Evolutionary conservation across 805 yeast genomes (phyloP).

Genomic region (Teunomyces cretensis): DNA sequence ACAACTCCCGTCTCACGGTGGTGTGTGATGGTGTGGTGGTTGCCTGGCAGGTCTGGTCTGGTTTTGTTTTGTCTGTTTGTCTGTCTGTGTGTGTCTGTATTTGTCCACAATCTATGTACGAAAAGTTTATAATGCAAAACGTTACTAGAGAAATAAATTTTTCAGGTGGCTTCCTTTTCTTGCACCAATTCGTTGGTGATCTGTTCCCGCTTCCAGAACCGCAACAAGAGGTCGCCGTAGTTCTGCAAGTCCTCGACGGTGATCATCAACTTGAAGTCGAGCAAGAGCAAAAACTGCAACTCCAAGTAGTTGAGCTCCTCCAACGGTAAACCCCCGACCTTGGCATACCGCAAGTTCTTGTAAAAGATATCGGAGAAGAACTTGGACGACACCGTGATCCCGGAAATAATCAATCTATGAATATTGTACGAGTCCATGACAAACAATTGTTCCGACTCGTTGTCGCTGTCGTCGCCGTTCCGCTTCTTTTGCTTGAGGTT

Average conservation of each 20-base stretch:
- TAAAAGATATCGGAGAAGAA: conserved; percentile 93
- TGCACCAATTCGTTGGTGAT: conserved; percentile 35
- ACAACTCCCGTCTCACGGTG: no score
- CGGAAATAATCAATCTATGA: conserved; percentile 90
- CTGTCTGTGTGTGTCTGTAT: no score
- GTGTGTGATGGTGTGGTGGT: no score
- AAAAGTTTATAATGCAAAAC: conserved; percentile 1
- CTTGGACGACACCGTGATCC: conserved; percentile 92
- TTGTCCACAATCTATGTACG: background rate
- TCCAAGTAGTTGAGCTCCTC: conserved; percentile 93
- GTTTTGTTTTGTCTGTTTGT: no score
- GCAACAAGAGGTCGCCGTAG: conserved; percentile 81
- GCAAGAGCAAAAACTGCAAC: conserved; percentile 76
- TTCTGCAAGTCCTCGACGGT: conserved; percentile 87
- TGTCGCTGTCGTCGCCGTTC: conserved; percentile 18
- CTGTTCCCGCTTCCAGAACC: conserved; percentile 81
- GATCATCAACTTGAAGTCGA: conserved; percentile 85
- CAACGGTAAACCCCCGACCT: conserved; percentile 91
- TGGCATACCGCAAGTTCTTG: conserved; percentile 91
- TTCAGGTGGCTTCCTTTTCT: background rate
- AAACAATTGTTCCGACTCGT: conserved; percentile 56
- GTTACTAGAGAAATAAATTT: conserved; percentile 3
- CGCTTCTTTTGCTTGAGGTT: conserved; percentile 29
- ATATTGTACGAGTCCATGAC: conserved; percentile 96
- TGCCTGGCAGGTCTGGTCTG: no score